Base-by-base conservation (phyloP, 345 rosid genomes). In the Boechera stricta region DNA sequence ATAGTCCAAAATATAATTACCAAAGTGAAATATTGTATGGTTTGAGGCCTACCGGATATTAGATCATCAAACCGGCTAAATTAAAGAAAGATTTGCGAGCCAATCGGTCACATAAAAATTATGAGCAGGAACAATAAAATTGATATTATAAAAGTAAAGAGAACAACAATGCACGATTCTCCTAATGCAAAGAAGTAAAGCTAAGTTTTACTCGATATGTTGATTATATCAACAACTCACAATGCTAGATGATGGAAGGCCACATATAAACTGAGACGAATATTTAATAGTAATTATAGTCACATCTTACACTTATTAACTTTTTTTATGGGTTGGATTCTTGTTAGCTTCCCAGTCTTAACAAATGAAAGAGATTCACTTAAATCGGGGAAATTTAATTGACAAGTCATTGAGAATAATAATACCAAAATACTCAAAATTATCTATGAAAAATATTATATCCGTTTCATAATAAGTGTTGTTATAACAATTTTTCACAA, bases 371-470 rank as follows among this genome's bases (percentile, higher is more conserved):
- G 45, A 33, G 31, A 75, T 75, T 16, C 55, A 75, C 24, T 35
- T 51, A 68, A 32, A 58, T 67, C 5, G 28, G 64, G 79, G 18
- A 66, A 67, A 48, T 2, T 29, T 49, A 48, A 67, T 75, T 76
- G 79, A 76, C 54, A 51, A 59, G 44, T 68, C 74, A 28, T 16
- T 76, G 55, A 38, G 45, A 11, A 51, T 8, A 64, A 69, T 62
- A 44, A 15, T 76, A 24, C 54, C 64, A 31, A 41, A 29, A 24
- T 61, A 61, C 42, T 76, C 69, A 31, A 52, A 48, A 15, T 62
- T 42, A 32, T 76, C 32, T 42, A 7, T 61, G 32, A 7, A 73
- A 38, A 3, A 28, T 36, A 18, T 7, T 39, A 3, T 6, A 21
- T 21, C 10, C 3, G 0, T 24, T 39, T 61, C 2, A 2, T 41